Evolutionary conservation across 257 asterid species (phyloP).

Genomic region (Lavandula angustifolia): DNA sequence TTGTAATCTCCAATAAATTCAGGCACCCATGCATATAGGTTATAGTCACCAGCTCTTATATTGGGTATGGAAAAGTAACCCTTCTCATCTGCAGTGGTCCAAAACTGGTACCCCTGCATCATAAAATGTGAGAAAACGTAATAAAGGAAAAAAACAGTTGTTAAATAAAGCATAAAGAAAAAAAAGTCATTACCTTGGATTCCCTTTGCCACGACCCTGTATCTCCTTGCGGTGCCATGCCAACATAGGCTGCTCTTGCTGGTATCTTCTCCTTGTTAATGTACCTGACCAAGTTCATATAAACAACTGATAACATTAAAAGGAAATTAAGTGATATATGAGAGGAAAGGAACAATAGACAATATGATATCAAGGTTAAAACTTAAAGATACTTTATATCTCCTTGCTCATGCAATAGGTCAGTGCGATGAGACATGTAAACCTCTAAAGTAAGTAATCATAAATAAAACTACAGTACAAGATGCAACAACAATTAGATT

Average conservation of each 20-base stretch:
- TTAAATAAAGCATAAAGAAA: not conserved
- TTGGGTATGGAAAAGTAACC: slow-evolving; percentile 52
- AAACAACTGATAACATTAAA: not conserved
- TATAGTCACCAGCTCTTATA: slow-evolving; percentile 62
- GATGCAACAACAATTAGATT: not conserved
- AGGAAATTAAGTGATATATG: slow-evolving; percentile 2
- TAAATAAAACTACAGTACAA: not conserved
- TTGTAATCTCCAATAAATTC: slow-evolving; percentile 69
- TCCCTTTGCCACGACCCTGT: slow-evolving; percentile 79
- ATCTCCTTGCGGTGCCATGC: slow-evolving; percentile 68
- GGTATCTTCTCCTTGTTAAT: slow-evolving; percentile 36
- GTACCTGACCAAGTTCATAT: slow-evolving; percentile 37
- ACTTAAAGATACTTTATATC: not conserved
- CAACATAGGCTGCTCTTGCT: slow-evolving; percentile 59
- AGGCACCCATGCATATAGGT: slow-evolving; percentile 65
- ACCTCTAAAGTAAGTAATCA: slow-evolving; percentile 1
- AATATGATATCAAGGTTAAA: slow-evolving; percentile 19
- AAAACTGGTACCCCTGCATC: slow-evolving; percentile 74
- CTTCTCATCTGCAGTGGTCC: slow-evolving; percentile 52
- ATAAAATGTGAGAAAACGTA: slow-evolving; percentile 5
- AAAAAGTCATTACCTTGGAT: slow-evolving; percentile 46
- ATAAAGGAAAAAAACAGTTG: not conserved
- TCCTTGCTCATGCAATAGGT: slow-evolving; percentile 5
- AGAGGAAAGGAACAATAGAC: not conserved
- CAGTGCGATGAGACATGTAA: slow-evolving; percentile 1